Evolutionary conservation across 371 early-diverging fungal species (phyloP), one percentile per base, ranked within the genome.

Genomic region (Cokeromyces recurvatus): DNA sequence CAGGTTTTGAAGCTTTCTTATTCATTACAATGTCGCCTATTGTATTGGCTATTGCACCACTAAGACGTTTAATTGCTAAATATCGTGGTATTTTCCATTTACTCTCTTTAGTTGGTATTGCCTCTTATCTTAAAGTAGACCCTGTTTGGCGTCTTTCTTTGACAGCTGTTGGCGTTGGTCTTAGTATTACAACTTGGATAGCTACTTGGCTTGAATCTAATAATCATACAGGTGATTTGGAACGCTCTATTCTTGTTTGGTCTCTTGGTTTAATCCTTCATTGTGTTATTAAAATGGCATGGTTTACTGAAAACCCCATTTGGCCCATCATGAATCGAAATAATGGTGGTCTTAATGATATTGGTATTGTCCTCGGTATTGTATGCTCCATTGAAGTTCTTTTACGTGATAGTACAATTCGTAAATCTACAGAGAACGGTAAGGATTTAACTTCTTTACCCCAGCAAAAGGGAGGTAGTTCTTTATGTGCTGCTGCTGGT

Each of bases 241-340:
- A 84, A 47, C 73, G 79, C 32, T 77, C 80, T 17, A 74, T 76
- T 16, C 65, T 79, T 48, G 74, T 81, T 19, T 82, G 85, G 79
- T 66, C 76, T 38, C 62, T 85, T 2, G 90, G 90, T 34, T 66
- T 90, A 27, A 43, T 90, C 17, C 46, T 81, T 14, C 81, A 80
- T 65, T 72, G 81, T 29, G 81, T 84, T 0, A 79, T 86, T 54
- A 86, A 85, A 56, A 78, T 85, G 77, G 76, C 81, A 4, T 85
- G 84, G 81, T 82, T 78, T 53, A 80, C 87, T 4, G 86, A 86
- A 69, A 88, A 90, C 64, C 89, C 89, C 0, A 80, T 84, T 36
- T 88, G 89, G 90, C 81, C 86, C 17, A 84, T 87, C 27, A 88
- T 88, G 89, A 72, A 86, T 54, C 68, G 56, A 29, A 60, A 51